phyloP scores from a whole-genome alignment of 2,329 filamentous ascomycete species.

The Penicillium digitatum region DNA sequence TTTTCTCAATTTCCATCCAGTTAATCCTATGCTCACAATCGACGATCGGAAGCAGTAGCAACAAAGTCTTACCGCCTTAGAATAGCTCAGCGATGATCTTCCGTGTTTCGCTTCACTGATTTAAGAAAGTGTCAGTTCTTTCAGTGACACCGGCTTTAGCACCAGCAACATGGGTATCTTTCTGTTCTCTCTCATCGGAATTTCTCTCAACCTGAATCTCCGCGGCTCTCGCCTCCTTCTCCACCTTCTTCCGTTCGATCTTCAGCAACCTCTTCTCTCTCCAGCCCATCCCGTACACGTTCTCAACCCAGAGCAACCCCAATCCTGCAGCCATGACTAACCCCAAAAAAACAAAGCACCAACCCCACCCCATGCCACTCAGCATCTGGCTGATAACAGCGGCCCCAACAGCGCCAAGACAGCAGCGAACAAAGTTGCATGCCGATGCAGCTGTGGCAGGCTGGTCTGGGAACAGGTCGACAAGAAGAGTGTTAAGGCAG shows the following conservation, averaged over 20 bases:
- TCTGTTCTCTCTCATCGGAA: not conserved
- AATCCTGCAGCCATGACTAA: constrained; percentile 13
- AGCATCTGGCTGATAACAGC: constrained; percentile 28
- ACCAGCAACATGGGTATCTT: not conserved
- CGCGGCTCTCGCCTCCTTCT: not conserved
- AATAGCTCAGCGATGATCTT: not conserved
- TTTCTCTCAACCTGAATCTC: not conserved
- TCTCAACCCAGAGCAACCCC: constrained; percentile 18
- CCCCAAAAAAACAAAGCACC: constrained; percentile 29
- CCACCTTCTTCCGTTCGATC: constrained; percentile 9
- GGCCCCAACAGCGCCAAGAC: constrained; percentile 27
- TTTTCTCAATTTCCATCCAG: not conserved
- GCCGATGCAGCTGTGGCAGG: constrained; percentile 30
- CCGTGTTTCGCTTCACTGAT: not conserved
- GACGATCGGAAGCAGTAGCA: not conserved
- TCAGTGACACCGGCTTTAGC: not conserved
- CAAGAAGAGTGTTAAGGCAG: constrained; percentile 28
- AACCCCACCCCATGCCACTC: constrained; percentile 24
- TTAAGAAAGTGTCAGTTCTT: not conserved
- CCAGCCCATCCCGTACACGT: constrained; percentile 20
- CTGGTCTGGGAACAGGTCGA: constrained; percentile 28
- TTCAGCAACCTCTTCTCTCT: constrained; percentile 14
- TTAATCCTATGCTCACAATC: not conserved
- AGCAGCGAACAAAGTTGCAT: constrained; percentile 30
- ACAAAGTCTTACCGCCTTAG: not conserved